Evolutionary conservation across 192 early-diverging fungal species (phyloP).

Genomic region (Coemansia sp.): DNA sequence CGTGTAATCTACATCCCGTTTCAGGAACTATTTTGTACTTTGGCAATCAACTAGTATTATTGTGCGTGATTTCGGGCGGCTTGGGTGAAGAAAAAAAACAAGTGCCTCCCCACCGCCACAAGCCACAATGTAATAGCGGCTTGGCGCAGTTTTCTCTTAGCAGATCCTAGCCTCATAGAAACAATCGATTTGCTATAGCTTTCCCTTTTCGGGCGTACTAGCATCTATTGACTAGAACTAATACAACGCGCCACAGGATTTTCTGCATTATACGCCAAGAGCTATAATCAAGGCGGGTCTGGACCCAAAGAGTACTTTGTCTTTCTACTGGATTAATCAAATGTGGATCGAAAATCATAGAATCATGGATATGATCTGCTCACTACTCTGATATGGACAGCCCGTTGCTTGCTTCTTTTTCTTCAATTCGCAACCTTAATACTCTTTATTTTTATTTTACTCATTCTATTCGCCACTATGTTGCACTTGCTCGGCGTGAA

Average conservation of each 20-base stretch:
- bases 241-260: background rate
- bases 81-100: background rate
- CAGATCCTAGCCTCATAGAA: background rate
- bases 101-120: background rate
- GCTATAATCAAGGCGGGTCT: background rate
- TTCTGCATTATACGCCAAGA: background rate
- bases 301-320: background rate
- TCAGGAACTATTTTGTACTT: background rate
- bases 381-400: background rate
- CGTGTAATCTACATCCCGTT: conserved; percentile 1
- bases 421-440: background rate
- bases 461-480: conserved; percentile 47
- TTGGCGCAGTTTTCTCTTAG: background rate
- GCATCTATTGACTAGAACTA: background rate
- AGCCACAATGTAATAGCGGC: background rate
- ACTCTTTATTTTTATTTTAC: too few species aligned
- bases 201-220: background rate
- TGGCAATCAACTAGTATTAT: background rate
- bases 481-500: conserved; percentile 94
- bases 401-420: background rate
- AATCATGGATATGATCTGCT: background rate
- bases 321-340: background rate
- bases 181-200: background rate
- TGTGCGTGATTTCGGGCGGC: conserved; percentile 3
- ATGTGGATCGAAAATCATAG: background rate